A percentile compares a stretch with the other conserved stretches of the same genome.
Conservation (phyloP, 2,329 filamentous ascomycete species). For the Aspergillus glaucus region DNA sequence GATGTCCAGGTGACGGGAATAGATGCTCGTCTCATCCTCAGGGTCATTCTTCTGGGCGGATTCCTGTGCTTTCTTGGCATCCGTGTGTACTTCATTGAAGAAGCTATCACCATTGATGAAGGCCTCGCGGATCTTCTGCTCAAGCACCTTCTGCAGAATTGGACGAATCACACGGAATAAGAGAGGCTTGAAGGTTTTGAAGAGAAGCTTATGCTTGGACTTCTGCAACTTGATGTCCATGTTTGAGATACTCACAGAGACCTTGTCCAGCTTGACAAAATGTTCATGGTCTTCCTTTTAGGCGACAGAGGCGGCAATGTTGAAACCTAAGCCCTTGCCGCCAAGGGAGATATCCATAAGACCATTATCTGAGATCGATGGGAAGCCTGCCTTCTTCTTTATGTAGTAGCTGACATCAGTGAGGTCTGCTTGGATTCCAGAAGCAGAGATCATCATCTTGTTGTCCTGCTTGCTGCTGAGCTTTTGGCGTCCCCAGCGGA, state of each 20-base stretch:
- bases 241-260: slow-evolving; percentile 73
- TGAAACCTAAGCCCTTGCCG: slow-evolving; percentile 84
- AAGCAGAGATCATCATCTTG: slow-evolving; percentile 74
- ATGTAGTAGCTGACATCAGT: slow-evolving; percentile 88
- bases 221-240: slow-evolving; percentile 86
- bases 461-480: slow-evolving; percentile 75
- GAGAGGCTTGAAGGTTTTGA: slow-evolving; percentile 78
- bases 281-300: slow-evolving; percentile 68
- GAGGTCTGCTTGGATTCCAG: slow-evolving; percentile 88
- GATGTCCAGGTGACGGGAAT: slow-evolving; percentile 76
- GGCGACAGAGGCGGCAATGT: slow-evolving; percentile 77
- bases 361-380: slow-evolving; percentile 77
- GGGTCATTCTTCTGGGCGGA: slow-evolving; percentile 61
- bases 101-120: slow-evolving; percentile 68
- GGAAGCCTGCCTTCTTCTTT: slow-evolving; percentile 92
- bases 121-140: slow-evolving; percentile 81
- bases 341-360: slow-evolving; percentile 82
- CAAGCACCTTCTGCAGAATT: slow-evolving; percentile 76
- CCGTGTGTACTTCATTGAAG: slow-evolving; percentile 70
- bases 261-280: slow-evolving; percentile 92
- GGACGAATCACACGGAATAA: slow-evolving; percentile 78
- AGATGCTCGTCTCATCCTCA: slow-evolving; percentile 72
- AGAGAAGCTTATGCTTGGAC: slow-evolving; percentile 90
- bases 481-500: slow-evolving; percentile 89
- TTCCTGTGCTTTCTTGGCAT: slow-evolving; percentile 66